Evolutionary conservation across 257 asterid species (phyloP).

Genomic region (Solanum habrochaites): DNA sequence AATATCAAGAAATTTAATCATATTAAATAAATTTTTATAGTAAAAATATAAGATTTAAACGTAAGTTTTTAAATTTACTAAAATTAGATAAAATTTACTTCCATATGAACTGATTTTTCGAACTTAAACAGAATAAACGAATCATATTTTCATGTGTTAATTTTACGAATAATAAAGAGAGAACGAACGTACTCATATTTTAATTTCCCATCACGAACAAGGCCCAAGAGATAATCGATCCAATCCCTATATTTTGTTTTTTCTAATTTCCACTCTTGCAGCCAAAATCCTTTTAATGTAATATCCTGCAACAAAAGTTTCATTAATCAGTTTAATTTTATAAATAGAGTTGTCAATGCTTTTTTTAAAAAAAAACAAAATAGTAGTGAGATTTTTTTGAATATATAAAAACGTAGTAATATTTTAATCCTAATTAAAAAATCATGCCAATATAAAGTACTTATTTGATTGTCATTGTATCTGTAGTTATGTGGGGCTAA

Average conservation of each 20-base stretch:
- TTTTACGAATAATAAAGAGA: background rate
- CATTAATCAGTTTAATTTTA: background rate
- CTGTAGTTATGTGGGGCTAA: background rate
- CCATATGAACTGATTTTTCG: accelerated
- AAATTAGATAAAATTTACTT: background rate
- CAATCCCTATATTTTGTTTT: slow-evolving; percentile 47
- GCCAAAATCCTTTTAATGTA: slow-evolving; percentile 87
- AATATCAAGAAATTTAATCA: background rate
- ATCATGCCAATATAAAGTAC: background rate
- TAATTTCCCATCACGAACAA: slow-evolving; percentile 51
- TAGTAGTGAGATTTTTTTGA: background rate
- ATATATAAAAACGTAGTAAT: background rate
- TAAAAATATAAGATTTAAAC: background rate
- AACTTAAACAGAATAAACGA: background rate
- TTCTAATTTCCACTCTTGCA: slow-evolving; percentile 59
- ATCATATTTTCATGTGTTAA: background rate
- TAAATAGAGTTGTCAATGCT: background rate
- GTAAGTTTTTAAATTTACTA: background rate
- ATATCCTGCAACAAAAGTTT: slow-evolving; percentile 32
- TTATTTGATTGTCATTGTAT: background rate
- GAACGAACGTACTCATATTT: slow-evolving; percentile 51
- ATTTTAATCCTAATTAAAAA: background rate
- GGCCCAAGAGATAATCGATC: slow-evolving; percentile 62
- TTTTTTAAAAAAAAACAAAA: background rate
- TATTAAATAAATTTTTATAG: too few species aligned